Conservation (phyloP, 495 filamentous ascomycete genomes). For the Annulohypoxylon maeteangense region DNA sequence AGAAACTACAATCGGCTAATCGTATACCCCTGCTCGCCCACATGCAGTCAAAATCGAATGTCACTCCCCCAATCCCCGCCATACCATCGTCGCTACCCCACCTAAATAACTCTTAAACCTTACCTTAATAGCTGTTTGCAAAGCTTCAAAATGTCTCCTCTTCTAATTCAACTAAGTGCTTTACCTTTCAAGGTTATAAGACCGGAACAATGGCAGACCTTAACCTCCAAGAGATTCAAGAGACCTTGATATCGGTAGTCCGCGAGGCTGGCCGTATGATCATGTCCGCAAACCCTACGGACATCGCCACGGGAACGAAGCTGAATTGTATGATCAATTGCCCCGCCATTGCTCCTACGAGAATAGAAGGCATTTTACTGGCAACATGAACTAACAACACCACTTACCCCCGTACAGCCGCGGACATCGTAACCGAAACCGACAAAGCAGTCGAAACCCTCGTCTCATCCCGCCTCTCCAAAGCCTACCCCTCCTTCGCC, state of each 20-base stretch:
- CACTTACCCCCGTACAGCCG: constrained; percentile 60
- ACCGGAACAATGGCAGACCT: constrained; percentile 56
- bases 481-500: constrained; percentile 72
- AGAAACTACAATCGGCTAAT: constrained; percentile 16
- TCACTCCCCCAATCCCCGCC: constrained; percentile 19
- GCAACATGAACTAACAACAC: background rate
- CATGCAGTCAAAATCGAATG: constrained; percentile 27
- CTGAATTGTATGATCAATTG: constrained; percentile 75
- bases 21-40: constrained; percentile 27
- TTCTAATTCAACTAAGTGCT: background rate
- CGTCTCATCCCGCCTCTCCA: constrained; percentile 70
- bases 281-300: constrained; percentile 74
- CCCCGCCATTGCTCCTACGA: constrained; percentile 26
- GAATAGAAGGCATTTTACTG: background rate
- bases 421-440: constrained; percentile 88
- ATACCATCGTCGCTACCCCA: constrained; percentile 17
- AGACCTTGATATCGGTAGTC: constrained; percentile 79
- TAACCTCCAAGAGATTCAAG: constrained; percentile 83
- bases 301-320: constrained; percentile 73
- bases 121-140: background rate
- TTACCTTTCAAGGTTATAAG: background rate
- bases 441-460: constrained; percentile 84
- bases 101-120: constrained; percentile 10
- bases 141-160: constrained; percentile 10
- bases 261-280: constrained; percentile 85